phyloP scores from a whole-genome alignment of 1,139 yeast genomes.

The Scheffersomyces titani region DNA sequence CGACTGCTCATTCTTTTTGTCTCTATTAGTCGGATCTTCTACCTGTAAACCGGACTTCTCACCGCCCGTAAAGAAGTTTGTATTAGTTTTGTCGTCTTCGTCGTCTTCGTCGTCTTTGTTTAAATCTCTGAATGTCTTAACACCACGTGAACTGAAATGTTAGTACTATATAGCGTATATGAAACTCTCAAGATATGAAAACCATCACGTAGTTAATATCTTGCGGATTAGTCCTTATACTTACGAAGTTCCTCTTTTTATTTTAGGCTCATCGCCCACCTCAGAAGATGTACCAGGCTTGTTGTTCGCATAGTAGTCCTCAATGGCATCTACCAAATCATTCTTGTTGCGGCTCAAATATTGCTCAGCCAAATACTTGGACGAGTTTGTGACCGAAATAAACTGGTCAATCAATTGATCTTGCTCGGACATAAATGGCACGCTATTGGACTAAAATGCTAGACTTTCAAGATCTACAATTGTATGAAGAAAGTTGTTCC shows the following conservation, averaged over 20 bases:
- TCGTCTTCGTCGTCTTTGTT: conserved; percentile 45
- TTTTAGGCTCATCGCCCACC: background rate
- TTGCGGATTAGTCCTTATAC: background rate
- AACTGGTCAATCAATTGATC: conserved; percentile 51
- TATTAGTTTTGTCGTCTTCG: conserved; percentile 65
- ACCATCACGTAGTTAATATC: background rate
- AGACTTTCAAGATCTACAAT: background rate
- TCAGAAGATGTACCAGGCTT: conserved; percentile 6
- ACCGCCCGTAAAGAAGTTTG: conserved; percentile 90
- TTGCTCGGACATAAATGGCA: conserved; percentile 19
- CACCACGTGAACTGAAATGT: conserved; percentile 21
- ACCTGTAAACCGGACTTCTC: conserved; percentile 93
- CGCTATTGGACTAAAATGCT: too few relatives aligned
- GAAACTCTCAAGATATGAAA: background rate
- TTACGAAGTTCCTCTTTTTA: conserved; percentile 7
- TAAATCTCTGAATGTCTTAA: conserved; percentile 55
- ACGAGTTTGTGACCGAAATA: conserved; percentile 40
- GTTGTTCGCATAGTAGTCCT: conserved; percentile 38
- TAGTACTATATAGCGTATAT: conserved; percentile 1
- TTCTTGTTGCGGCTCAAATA: conserved; percentile 39
- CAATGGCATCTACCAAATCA: conserved; percentile 43
- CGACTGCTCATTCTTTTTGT: conserved; percentile 41
- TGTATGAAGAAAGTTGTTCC: background rate
- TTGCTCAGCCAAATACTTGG: conserved; percentile 44
- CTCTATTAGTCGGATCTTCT: conserved; percentile 76